A percentile compares a stretch with the other conserved stretches of the same genome.
Conservation (phyloP, 108 stramenopile genomes). For the Cyclotella baltica region DNA sequence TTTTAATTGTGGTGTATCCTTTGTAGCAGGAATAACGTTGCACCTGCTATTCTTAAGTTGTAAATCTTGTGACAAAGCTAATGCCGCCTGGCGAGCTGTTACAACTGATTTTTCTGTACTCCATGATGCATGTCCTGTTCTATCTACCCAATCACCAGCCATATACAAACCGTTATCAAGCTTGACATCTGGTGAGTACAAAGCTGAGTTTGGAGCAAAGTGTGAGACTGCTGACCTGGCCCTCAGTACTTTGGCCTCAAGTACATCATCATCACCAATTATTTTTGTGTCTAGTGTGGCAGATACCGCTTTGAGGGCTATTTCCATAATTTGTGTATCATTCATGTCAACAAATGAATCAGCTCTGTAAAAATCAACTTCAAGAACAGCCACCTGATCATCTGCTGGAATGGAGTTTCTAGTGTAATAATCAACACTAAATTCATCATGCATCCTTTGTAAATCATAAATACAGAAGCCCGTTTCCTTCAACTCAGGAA, state of each 20-base stretch:
- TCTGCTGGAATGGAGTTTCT: constrained; percentile 2
- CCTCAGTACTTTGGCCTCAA: constrained; percentile 69
- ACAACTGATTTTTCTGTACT: constrained; percentile 86
- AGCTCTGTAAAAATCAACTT: constrained; percentile 88
- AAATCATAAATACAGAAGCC: constrained; percentile 90
- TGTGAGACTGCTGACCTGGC: constrained; percentile 83
- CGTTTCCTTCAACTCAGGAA: constrained; percentile 70
- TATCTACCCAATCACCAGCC: constrained; percentile 82
- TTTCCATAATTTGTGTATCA: constrained; percentile 53
- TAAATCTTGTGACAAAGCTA: constrained; percentile 62
- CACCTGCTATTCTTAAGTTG: constrained; percentile 37
- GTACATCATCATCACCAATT: constrained; percentile 42
- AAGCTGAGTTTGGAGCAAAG: constrained; percentile 71
- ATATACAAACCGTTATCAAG: constrained; percentile 66
- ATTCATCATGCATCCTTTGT: constrained; percentile 77
- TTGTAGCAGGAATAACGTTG: constrained; percentile 68
- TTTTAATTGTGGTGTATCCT: constrained; percentile 68
- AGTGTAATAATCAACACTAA: constrained; percentile 32
- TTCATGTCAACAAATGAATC: constrained; percentile 64
- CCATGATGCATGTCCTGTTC: constrained; percentile 81
- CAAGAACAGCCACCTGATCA: constrained; percentile 59
- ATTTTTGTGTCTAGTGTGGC: constrained; percentile 57
- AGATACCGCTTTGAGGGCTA: constrained; percentile 66
- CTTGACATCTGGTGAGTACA: constrained; percentile 63
- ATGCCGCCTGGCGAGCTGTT: constrained; percentile 80